Conservation (phyloP, 352 stramenopile species). For the Saprolegnia diclina region DNA sequence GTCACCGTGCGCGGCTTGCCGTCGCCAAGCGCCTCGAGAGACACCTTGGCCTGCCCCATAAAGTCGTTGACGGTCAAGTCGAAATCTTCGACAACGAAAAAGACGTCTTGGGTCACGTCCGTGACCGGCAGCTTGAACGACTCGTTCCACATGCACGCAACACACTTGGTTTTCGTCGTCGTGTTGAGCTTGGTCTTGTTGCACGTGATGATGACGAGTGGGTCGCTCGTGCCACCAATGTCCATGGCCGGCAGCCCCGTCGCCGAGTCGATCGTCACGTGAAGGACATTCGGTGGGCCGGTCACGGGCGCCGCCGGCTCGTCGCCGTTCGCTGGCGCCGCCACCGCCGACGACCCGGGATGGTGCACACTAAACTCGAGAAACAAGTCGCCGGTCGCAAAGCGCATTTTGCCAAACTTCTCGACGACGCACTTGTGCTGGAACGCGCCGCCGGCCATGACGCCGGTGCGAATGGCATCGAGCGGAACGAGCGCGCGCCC, state of each 20-base stretch:
- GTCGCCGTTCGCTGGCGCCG: not conserved
- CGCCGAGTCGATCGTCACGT: slow-evolving; percentile 64
- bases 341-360: slow-evolving; percentile 34
- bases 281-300: slow-evolving; percentile 58
- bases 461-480: not conserved
- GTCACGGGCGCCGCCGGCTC: slow-evolving; percentile 17
- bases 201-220: slow-evolving; percentile 73
- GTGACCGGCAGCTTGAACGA: slow-evolving; percentile 67
- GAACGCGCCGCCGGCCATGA: not conserved
- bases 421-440: slow-evolving; percentile 4
- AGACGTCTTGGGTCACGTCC: slow-evolving; percentile 47
- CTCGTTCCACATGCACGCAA: slow-evolving; percentile 73
- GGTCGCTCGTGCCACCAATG: slow-evolving; percentile 72
- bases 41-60: slow-evolving; percentile 41
- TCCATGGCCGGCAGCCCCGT: slow-evolving; percentile 84
- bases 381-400: slow-evolving; percentile 21
- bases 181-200: slow-evolving; percentile 82
- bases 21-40: slow-evolving; percentile 19
- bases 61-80: slow-evolving; percentile 80
- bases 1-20: slow-evolving; percentile 49
- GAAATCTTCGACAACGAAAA: slow-evolving; percentile 62
- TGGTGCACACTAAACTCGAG: slow-evolving; percentile 7
- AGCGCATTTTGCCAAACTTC: slow-evolving; percentile 23
- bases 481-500: slow-evolving; percentile 13
- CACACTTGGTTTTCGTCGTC: slow-evolving; percentile 61